Base-by-base conservation (phyloP, 2,329 filamentous ascomycete genomes). In the Apiospora koreana region DNA sequence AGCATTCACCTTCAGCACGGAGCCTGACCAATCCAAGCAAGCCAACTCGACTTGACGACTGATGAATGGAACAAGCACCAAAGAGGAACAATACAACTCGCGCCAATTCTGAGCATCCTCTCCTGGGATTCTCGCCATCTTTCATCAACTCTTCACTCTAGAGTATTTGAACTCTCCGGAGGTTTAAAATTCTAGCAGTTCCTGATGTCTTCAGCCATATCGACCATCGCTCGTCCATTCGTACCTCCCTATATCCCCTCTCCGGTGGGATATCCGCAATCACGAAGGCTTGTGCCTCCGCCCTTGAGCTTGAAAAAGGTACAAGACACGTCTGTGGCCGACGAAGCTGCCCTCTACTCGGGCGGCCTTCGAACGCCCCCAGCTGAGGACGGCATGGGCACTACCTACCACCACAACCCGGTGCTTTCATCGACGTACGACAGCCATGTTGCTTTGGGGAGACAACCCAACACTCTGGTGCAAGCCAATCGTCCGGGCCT, bases 351-450 rank as follows among this genome's bases (percentile, higher is more conserved):
- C 71, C 72, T 75, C 41, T 77, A 75, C 70, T 77, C 69, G 71
- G 75, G 78, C 77, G 85, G 86, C 72, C 82, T 87, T 75, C 81
- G 80, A 76, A 87, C 86, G 71, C 86, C 86, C 68, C 86, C 86
- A 50, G 78, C 81, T 73, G 86, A 88, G 80, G 81, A 83, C 71
- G 85, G 71, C 62, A 84, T 89, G 87, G 86, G 83, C 74, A 81
- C 85, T 72, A 80, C 84, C n/a, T 88, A 87, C 74, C 85, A 86
- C 62, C 69, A 68, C 67, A 80, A 80, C 65, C 74, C 83, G 16
- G 79, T 83, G 69, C 80, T 85, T 75, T 81, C 83, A 71, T 81
- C 75, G 73, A 78, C 82, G 68, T 88, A 86, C 77, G 83, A 85
- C 50, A 80, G 77, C 73, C 83, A 86, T 80, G 80, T 81, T 65